Evolutionary conservation across 2,329 filamentous ascomycete genomes (phyloP).

Genomic region (Pyrenochaeta sp.): DNA sequence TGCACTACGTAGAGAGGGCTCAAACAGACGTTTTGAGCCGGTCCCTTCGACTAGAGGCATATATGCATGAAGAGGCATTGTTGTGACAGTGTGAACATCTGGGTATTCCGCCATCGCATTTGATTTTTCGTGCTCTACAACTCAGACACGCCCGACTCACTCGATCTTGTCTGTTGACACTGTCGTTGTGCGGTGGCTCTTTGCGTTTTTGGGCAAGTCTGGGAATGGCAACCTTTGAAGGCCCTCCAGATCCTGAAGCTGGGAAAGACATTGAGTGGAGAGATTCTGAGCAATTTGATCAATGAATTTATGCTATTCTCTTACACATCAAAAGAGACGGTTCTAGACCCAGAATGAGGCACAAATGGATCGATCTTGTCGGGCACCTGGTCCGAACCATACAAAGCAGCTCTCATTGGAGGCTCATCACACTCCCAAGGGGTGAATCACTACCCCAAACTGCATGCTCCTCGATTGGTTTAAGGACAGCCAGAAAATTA

Average conservation of each 20-base stretch:
- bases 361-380: too few species aligned
- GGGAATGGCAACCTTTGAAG: slow-evolving; percentile 37
- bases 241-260: neutral
- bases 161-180: slow-evolving; percentile 22
- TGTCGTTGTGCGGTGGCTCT: slow-evolving; percentile 21
- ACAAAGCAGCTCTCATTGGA: too few species aligned
- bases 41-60: slow-evolving; percentile 47
- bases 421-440: too few species aligned
- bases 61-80: slow-evolving; percentile 38
- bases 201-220: slow-evolving; percentile 26
- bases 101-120: slow-evolving; percentile 47
- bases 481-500: too few species aligned
- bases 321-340: too few species aligned
- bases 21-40: slow-evolving; percentile 42
- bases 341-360: too few species aligned
- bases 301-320: too few species aligned
- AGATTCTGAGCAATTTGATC: too few species aligned
- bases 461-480: too few species aligned
- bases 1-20: neutral
- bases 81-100: slow-evolving; percentile 44
- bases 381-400: too few species aligned
- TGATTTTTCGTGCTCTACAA: slow-evolving; percentile 49
- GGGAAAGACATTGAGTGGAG: too few species aligned
- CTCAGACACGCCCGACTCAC: slow-evolving; percentile 43
- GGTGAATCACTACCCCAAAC: too few species aligned